Evolutionary conservation across 345 rosid species (phyloP).

Genomic region (Eucalyptus leucophloia): DNA sequence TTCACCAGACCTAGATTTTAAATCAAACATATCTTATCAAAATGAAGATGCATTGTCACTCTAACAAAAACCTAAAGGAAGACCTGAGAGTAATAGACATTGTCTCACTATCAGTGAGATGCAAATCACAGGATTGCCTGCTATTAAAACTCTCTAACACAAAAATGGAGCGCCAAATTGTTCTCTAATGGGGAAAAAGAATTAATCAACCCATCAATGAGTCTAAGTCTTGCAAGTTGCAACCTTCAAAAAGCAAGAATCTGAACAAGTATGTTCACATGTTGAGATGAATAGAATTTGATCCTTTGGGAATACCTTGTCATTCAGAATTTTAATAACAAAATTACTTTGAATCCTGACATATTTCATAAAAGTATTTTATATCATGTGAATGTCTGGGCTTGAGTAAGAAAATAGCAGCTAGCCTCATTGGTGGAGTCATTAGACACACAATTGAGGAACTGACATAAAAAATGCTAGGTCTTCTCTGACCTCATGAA

Average conservation of each 20-base stretch:
- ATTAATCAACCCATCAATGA: not conserved
- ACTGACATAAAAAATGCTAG: not conserved
- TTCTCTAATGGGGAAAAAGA: not conserved
- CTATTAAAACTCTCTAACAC: not conserved
- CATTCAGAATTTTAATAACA: not conserved
- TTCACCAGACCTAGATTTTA: constrained; percentile 39
- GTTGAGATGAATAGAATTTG: not conserved
- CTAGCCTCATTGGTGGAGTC: not conserved
- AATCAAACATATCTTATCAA: not conserved
- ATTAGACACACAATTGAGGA: not conserved
- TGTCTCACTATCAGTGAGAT: not conserved
- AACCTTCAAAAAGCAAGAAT: not conserved
- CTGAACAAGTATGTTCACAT: not conserved
- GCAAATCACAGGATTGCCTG: not conserved
- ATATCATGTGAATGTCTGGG: not conserved
- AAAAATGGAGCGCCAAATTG: not conserved
- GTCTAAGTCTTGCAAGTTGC: not conserved
- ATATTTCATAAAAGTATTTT: not conserved
- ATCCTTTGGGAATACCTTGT: not conserved
- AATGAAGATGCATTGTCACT: not conserved
- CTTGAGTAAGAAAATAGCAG: not conserved
- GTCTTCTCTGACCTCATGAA: not conserved
- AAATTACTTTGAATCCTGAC: not conserved
- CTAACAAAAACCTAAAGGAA: not conserved
- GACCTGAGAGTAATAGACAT: not conserved